phyloP scores from a whole-genome alignment of 495 filamentous ascomycete species.

The Hypoxylon rickii region DNA sequence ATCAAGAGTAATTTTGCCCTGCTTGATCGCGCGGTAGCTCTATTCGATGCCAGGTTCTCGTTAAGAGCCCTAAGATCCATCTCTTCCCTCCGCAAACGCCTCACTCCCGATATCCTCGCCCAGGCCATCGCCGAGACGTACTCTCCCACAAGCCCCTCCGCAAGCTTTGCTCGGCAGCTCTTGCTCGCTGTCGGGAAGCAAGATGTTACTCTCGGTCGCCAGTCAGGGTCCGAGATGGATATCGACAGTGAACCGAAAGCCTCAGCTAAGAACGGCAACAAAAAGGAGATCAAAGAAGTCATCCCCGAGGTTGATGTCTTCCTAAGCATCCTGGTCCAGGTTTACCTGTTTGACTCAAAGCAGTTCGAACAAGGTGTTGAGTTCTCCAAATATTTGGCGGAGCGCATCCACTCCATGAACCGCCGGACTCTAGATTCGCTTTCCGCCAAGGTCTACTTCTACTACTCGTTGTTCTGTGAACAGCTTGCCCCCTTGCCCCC shows the following conservation, averaged over 20 bases:
- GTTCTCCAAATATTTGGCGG: constrained; percentile 80
- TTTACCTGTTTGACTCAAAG: constrained; percentile 85
- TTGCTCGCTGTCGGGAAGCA: constrained; percentile 68
- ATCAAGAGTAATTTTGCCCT: constrained; percentile 92
- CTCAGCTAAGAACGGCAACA: constrained; percentile 50
- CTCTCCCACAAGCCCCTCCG: constrained; percentile 57
- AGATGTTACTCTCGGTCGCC: constrained; percentile 60
- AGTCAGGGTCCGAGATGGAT: constrained; percentile 70
- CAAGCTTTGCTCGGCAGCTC: constrained; percentile 67
- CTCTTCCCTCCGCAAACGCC: constrained; percentile 89
- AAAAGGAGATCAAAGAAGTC: constrained; percentile 70
- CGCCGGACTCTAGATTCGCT: constrained; percentile 92
- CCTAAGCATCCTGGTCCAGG: constrained; percentile 85
- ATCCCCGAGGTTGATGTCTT: constrained; percentile 93
- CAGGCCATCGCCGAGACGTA: constrained; percentile 84
- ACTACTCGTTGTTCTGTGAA: constrained; percentile 93
- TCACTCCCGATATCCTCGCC: constrained; percentile 78
- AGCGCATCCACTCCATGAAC: constrained; percentile 85
- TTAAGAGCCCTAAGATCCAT: constrained; percentile 92
- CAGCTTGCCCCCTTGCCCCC: constrained; percentile 83
- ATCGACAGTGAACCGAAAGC: constrained; percentile 66
- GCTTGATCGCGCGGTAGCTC: constrained; percentile 85
- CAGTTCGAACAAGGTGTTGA: constrained; percentile 75
- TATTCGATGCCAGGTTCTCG: constrained; percentile 94
- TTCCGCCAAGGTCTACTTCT: constrained; percentile 95